Evolutionary conservation across 345 rosid species (phyloP).

Genomic region (Balakata baccata): DNA sequence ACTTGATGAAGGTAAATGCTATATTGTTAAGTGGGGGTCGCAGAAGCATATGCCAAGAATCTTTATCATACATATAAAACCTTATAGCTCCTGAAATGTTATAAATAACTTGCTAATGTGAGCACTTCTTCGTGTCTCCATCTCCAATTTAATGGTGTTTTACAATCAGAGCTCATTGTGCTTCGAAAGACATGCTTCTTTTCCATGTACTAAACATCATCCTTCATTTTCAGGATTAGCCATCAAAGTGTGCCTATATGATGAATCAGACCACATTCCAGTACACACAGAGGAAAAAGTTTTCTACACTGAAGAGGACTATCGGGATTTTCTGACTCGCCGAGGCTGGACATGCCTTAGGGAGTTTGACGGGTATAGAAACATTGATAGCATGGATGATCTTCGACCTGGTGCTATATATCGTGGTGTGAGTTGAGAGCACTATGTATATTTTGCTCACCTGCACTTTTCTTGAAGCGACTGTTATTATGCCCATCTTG

Average conservation of each 20-base stretch:
- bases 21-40: too few relatives aligned
- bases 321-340: conserved; percentile 64
- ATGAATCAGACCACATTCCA: conserved; percentile 74
- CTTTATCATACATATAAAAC: too few relatives aligned
- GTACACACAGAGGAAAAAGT: conserved; percentile 83
- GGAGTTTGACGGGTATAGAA: conserved; percentile 79
- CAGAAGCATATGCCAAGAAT: too few relatives aligned
- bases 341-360: conserved; percentile 75
- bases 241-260: conserved; percentile 75
- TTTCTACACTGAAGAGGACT: conserved; percentile 88
- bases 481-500: neutral
- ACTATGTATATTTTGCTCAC: too few relatives aligned
- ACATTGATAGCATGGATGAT: conserved; percentile 82
- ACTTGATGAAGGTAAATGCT: conserved; percentile 73
- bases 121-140: too few relatives aligned
- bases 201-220: too few relatives aligned
- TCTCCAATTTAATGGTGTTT: too few relatives aligned
- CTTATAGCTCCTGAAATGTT: too few relatives aligned
- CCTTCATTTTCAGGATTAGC: conserved; percentile 51
- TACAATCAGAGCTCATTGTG: neutral
- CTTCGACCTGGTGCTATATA: conserved; percentile 75
- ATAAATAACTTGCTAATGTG: too few relatives aligned
- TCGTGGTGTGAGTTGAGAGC: conserved; percentile 57
- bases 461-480: conserved; percentile 13
- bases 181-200: too few relatives aligned